Conservation (phyloP, 768 basidiomycete species). For the Chiua virens region DNA sequence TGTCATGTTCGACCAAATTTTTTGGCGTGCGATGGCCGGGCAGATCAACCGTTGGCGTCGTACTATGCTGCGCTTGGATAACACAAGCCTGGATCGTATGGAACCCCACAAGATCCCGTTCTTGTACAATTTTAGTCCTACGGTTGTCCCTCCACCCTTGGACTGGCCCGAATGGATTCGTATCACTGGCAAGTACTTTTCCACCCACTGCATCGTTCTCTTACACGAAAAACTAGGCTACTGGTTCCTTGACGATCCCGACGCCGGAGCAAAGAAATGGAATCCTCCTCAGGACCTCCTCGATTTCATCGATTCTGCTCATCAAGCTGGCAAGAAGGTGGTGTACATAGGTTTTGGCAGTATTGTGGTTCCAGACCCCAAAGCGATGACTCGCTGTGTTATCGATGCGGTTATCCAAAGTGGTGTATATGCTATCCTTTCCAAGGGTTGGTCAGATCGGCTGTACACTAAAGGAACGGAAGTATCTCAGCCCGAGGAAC, state of each 20-base stretch:
- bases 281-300: slow-evolving; percentile 77
- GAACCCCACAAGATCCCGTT: slow-evolving; percentile 98
- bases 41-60: slow-evolving; percentile 95
- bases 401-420: slow-evolving; percentile 85
- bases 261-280: slow-evolving; percentile 90
- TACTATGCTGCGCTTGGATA: slow-evolving; percentile 67
- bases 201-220: background rate
- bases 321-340: slow-evolving; percentile 75
- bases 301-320: slow-evolving; percentile 80
- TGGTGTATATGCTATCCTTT: slow-evolving; percentile 89
- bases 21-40: slow-evolving; percentile 92
- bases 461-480: slow-evolving; percentile 66
- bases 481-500: slow-evolving; percentile 60
- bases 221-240: slow-evolving; percentile 57
- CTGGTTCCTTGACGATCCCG: slow-evolving; percentile 95
- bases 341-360: slow-evolving; percentile 98
- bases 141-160: slow-evolving; percentile 86
- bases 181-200: slow-evolving; percentile 63
- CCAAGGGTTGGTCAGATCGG: slow-evolving; percentile 98
- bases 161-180: slow-evolving; percentile 99
- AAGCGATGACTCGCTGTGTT: slow-evolving; percentile 87
- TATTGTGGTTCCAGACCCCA: slow-evolving; percentile 95
- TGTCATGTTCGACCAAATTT: slow-evolving; percentile 97
- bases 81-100: slow-evolving; percentile 92
- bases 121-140: slow-evolving; percentile 94